phyloP scores from a whole-genome alignment of 192 early-diverging fungal species.

The Umbelopsis vinacea region DNA sequence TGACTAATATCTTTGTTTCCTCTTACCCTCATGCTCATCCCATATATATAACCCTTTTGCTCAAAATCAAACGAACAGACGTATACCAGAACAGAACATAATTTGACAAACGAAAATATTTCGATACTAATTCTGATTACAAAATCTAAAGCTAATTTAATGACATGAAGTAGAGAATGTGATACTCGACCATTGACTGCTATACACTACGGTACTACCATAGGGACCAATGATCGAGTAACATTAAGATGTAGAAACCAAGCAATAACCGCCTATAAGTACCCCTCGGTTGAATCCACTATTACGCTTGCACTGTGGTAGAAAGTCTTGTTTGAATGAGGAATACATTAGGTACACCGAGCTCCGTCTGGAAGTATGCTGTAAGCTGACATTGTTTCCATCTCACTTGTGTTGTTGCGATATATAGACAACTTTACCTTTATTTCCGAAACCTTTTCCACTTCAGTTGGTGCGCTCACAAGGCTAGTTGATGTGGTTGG shows the following conservation, averaged over 20 bases:
- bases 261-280: too few species aligned
- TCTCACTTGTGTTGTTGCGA: neutral
- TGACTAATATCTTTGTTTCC: too few species aligned
- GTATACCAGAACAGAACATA: neutral
- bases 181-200: neutral
- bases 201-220: neutral
- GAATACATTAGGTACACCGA: conserved; percentile 65
- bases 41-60: too few species aligned
- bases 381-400: neutral
- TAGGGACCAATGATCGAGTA: neutral
- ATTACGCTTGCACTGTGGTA: conserved; percentile 7
- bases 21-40: too few species aligned
- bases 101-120: neutral
- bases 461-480: neutral
- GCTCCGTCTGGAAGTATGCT: conserved; percentile 50
- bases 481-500: neutral
- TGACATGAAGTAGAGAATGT: conserved; percentile 7
- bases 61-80: too few species aligned
- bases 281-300: too few species aligned
- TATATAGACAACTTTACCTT: neutral
- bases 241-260: neutral
- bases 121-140: neutral
- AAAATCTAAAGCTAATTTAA: conserved; percentile 19
- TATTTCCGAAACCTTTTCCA: conserved; percentile 15
- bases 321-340: conserved; percentile 47